phyloP scores from a whole-genome alignment of 371 early-diverging fungal species.

The Neoconidiobolus thromboides region DNA sequence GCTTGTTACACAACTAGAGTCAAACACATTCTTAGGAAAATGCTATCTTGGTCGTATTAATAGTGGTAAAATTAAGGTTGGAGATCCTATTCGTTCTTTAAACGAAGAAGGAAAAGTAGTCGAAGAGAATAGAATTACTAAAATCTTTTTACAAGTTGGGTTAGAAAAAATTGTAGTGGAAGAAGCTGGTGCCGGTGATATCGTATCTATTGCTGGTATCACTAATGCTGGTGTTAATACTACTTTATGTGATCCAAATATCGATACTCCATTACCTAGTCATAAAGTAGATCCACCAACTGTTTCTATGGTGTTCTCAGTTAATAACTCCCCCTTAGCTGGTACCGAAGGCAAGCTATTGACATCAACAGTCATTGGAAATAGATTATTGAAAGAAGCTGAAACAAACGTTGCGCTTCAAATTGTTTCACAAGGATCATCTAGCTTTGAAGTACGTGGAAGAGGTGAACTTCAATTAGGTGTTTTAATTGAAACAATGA shows the following conservation, averaged over 20 bases:
- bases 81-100: slow-evolving; percentile 44
- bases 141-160: slow-evolving; percentile 46
- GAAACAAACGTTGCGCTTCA: slow-evolving; percentile 63
- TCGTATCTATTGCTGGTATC: slow-evolving; percentile 51
- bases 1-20: slow-evolving; percentile 64
- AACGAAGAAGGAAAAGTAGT: slow-evolving; percentile 32
- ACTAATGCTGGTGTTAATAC: slow-evolving; percentile 48
- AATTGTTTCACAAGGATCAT: slow-evolving; percentile 28
- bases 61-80: slow-evolving; percentile 37
- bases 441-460: slow-evolving; percentile 57
- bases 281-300: slow-evolving; percentile 63
- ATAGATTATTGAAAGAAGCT: slow-evolving; percentile 44
- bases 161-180: slow-evolving; percentile 42
- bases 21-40: slow-evolving; percentile 55
- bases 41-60: slow-evolving; percentile 48
- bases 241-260: slow-evolving; percentile 37
- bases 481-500: slow-evolving; percentile 67
- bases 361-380: slow-evolving; percentile 51
- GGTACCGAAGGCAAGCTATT: slow-evolving; percentile 51
- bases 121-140: slow-evolving; percentile 40
- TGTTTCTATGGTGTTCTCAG: slow-evolving; percentile 54
- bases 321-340: slow-evolving; percentile 61
- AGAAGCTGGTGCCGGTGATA: slow-evolving; percentile 65
- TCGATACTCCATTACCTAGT: slow-evolving; percentile 34
- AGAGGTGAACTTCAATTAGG: slow-evolving; percentile 68